Evolutionary conservation across 139 green algal species (phyloP).

Genomic region (Gonium pectorale): DNA sequence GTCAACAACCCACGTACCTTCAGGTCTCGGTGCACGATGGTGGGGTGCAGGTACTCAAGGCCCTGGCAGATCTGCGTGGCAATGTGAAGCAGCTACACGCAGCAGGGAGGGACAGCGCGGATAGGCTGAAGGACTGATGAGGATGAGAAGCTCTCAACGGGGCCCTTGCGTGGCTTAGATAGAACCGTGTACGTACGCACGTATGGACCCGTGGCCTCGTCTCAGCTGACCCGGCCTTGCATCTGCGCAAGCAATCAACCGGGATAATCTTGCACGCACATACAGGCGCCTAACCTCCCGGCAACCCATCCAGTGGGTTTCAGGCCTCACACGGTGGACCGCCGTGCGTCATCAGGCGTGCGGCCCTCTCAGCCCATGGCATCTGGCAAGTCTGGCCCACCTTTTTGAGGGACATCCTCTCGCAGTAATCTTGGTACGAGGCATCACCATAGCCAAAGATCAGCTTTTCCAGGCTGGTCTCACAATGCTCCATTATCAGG

Average conservation of each 20-base stretch:
- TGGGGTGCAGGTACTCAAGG: constrained; percentile 26
- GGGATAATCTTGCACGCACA: no score
- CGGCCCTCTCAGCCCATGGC: no score
- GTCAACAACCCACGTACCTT: background rate
- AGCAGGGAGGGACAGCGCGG: background rate
- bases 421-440: background rate
- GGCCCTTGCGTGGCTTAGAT: no score
- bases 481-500: constrained; percentile 31
- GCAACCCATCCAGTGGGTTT: no score
- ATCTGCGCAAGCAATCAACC: no score
- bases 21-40: constrained; percentile 1
- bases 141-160: no score
- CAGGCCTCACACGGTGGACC: no score
- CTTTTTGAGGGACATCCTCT: background rate
- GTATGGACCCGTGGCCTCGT: no score
- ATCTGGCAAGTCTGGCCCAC: background rate
- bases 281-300: no score
- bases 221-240: no score
- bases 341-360: no score
- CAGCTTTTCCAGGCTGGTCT: background rate
- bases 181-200: no score
- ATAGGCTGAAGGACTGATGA: background rate
- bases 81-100: constrained; percentile 10
- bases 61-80: background rate
- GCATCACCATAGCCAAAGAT: background rate